Evolutionary conservation across 1,139 yeast species (phyloP).

Genomic region (Pichia sp.): DNA sequence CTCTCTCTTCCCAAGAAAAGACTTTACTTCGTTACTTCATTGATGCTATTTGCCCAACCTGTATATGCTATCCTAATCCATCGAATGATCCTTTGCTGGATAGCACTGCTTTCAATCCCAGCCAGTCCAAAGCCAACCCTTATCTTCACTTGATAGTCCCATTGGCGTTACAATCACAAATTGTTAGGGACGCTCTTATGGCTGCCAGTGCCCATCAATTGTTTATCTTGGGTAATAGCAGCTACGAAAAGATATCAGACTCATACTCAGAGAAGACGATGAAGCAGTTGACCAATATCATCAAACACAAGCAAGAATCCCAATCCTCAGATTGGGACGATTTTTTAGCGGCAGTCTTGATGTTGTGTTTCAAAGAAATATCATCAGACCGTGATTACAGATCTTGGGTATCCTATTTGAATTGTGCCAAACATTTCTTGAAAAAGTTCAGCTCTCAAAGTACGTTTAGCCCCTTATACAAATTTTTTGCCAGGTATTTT

Average conservation of each 20-base stretch:
- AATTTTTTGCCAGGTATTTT: slow-evolving; percentile 37
- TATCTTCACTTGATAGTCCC: slow-evolving; percentile 38
- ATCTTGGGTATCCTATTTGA: slow-evolving; percentile 36
- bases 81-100: background rate
- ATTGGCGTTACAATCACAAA: slow-evolving; percentile 32
- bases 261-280: slow-evolving; percentile 32
- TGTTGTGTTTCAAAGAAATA: slow-evolving; percentile 40
- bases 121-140: slow-evolving; percentile 34
- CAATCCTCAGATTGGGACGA: slow-evolving; percentile 37
- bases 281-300: slow-evolving; percentile 32
- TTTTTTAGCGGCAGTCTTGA: slow-evolving; percentile 36
- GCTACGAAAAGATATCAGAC: slow-evolving; percentile 31
- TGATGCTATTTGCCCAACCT: slow-evolving; percentile 35
- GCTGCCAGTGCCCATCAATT: slow-evolving; percentile 39
- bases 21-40: slow-evolving; percentile 33
- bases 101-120: slow-evolving; percentile 11
- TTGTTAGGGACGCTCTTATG: slow-evolving; percentile 35
- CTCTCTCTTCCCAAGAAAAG: slow-evolving; percentile 22
- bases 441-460: slow-evolving; percentile 28
- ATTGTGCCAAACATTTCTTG: slow-evolving; percentile 37
- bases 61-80: slow-evolving; percentile 34
- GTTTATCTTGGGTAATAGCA: slow-evolving; percentile 31
- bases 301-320: slow-evolving; percentile 27
- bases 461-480: slow-evolving; percentile 31
- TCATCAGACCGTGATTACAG: slow-evolving; percentile 36